Conservation (phyloP, 225 moss, liverwort and hornwort genomes). For the Climacium dendroides region DNA sequence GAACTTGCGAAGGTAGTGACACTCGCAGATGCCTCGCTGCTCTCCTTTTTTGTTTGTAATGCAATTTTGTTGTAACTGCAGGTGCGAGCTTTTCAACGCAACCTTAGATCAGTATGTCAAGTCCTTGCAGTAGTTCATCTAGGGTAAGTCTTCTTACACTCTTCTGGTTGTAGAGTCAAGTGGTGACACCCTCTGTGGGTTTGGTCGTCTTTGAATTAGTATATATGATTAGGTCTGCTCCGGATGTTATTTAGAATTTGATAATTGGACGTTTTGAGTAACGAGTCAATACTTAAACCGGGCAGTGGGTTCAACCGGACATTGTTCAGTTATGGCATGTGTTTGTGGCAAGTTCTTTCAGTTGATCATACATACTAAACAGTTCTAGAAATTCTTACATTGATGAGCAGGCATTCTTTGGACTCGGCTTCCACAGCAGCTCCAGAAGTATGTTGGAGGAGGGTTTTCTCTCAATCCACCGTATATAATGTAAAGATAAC, state of each 20-base stretch:
- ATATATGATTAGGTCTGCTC: not conserved
- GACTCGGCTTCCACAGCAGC: not conserved
- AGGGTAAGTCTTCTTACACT: not conserved
- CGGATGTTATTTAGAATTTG: not conserved
- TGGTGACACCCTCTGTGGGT: not conserved
- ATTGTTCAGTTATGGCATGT: not conserved
- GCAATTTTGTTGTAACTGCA: conserved; percentile 13
- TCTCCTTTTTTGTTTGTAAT: not conserved
- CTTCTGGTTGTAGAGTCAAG: not conserved
- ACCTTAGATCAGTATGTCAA: conserved; percentile 82
- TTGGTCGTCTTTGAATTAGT: not conserved
- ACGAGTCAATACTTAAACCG: not conserved
- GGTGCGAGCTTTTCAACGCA: conserved; percentile 88
- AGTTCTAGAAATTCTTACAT: not conserved
- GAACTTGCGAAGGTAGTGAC: not conserved
- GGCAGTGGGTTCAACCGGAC: not conserved
- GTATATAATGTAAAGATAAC: not conserved
- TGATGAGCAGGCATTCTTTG: not conserved
- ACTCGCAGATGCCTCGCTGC: not conserved
- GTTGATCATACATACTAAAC: not conserved
- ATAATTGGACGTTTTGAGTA: not conserved
- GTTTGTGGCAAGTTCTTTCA: not conserved
- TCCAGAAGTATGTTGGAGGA: not conserved
- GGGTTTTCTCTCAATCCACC: not conserved
- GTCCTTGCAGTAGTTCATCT: conserved; percentile 37